Conservation (phyloP, 371 early-diverging fungal genomes). For the Thermomucor indicae-seudaticae region DNA sequence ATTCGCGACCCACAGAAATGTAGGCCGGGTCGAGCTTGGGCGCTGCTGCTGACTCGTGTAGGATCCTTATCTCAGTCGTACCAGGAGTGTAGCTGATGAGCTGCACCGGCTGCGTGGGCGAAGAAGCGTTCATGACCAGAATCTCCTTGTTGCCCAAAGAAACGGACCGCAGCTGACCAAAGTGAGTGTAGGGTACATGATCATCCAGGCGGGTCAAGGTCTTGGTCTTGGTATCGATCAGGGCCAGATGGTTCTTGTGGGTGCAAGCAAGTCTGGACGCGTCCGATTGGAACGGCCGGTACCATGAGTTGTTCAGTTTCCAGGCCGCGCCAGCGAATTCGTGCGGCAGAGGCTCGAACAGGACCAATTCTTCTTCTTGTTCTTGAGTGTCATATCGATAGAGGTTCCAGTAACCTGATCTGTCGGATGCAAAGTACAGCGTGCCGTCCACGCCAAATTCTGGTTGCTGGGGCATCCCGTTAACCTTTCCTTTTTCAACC, state of each 20-base stretch:
- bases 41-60: slow-evolving; percentile 8
- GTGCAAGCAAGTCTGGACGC: slow-evolving; percentile 32
- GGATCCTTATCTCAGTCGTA: slow-evolving; percentile 8
- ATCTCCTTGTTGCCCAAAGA: slow-evolving; percentile 26
- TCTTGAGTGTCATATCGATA: slow-evolving; percentile 40
- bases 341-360: slow-evolving; percentile 43
- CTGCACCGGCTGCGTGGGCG: slow-evolving; percentile 18
- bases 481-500: not conserved
- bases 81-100: slow-evolving; percentile 18
- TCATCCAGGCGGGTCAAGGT: slow-evolving; percentile 36
- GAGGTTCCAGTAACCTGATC: slow-evolving; percentile 71
- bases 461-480: slow-evolving; percentile 47
- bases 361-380: slow-evolving; percentile 25
- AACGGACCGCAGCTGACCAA: slow-evolving; percentile 26
- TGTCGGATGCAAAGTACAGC: slow-evolving; percentile 65
- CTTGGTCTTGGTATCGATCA: slow-evolving; percentile 44
- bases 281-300: slow-evolving; percentile 40
- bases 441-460: slow-evolving; percentile 53
- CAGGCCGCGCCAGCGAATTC: slow-evolving; percentile 56
- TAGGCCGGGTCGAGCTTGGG: slow-evolving; percentile 35
- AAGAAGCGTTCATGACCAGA: slow-evolving; percentile 26
- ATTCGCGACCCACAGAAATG: slow-evolving; percentile 60
- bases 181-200: slow-evolving; percentile 24
- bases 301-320: slow-evolving; percentile 33
- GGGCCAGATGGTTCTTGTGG: slow-evolving; percentile 38